Evolutionary conservation across 2,329 filamentous ascomycete species (phyloP).

Genomic region (Colletotrichum lini): DNA sequence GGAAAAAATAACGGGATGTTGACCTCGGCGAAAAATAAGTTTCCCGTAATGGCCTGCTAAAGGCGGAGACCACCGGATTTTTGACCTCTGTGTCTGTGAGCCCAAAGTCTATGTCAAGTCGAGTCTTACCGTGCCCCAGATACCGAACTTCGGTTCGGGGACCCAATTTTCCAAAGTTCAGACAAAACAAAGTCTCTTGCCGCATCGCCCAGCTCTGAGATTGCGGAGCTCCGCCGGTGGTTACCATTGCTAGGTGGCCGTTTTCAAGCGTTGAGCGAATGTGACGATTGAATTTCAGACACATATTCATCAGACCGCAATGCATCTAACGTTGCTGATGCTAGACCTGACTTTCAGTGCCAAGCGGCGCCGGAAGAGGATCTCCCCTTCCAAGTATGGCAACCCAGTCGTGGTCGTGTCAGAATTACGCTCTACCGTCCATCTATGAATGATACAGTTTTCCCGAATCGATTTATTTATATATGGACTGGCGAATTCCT

Average conservation of each 20-base stretch:
- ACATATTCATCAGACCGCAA: background rate
- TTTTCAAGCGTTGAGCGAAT: background rate
- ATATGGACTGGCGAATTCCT: no score
- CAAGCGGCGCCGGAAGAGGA: no score
- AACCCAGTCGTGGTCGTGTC: no score
- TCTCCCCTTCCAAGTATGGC: no score
- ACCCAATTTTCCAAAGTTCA: background rate
- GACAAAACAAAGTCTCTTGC: background rate
- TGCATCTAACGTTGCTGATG: no score
- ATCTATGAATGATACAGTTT: no score
- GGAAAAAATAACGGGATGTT: background rate
- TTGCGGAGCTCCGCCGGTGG: no score
- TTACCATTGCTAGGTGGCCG: background rate
- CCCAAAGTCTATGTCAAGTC: background rate
- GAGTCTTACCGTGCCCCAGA: background rate
- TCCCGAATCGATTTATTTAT: no score
- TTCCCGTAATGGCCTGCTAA: background rate
- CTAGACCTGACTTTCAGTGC: no score
- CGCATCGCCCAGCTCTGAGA: background rate
- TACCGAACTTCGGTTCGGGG: no score
- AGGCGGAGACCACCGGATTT: background rate
- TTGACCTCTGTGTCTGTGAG: background rate
- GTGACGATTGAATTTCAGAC: background rate
- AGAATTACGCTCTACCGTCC: no score
- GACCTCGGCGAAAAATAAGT: background rate